Evolutionary conservation across 495 filamentous ascomycete species (phyloP).

Genomic region (Hyaloscypha hepaticicola): DNA sequence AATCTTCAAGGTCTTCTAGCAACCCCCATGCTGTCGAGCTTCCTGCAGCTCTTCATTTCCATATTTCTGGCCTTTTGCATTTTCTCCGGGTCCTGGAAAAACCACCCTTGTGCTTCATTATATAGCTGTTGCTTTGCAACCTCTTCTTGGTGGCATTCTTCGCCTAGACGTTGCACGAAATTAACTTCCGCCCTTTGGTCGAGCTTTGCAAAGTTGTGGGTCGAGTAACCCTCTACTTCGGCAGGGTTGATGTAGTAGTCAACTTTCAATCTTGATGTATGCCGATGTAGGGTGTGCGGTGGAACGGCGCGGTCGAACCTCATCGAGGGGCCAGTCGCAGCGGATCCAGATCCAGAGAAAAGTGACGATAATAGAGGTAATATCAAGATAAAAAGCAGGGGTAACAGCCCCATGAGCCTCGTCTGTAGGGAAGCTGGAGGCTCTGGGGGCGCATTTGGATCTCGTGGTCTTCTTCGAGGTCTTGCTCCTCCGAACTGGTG

Average conservation of each 20-base stretch:
- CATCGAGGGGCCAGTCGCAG: constrained; percentile 61
- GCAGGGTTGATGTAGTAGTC: constrained; percentile 82
- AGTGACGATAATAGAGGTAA: constrained; percentile 82
- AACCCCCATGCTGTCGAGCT: constrained; percentile 31
- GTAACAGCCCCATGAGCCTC: constrained; percentile 67
- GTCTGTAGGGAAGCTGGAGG: constrained; percentile 48
- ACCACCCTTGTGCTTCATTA: constrained; percentile 86
- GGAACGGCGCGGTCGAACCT: constrained; percentile 64
- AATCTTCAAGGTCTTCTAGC: constrained; percentile 1
- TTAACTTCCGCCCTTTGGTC: constrained; percentile 74
- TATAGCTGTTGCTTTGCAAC: constrained; percentile 59
- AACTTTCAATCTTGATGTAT: constrained; percentile 66
- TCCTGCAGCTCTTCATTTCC: constrained; percentile 42
- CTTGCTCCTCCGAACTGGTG: constrained; percentile 77
- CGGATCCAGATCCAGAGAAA: constrained; percentile 59
- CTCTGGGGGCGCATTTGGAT: constrained; percentile 56
- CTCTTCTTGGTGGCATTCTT: constrained; percentile 72
- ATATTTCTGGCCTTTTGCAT: constrained; percentile 64
- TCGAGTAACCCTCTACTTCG: constrained; percentile 68
- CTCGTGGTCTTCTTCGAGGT: constrained; percentile 68
- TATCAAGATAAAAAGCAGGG: constrained; percentile 84
- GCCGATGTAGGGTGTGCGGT: constrained; percentile 70
- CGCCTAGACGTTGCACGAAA: constrained; percentile 62
- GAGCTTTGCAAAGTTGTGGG: constrained; percentile 64
- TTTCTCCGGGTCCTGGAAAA: constrained; percentile 75